phyloP scores from a whole-genome alignment of 371 early-diverging fungal genomes.

The Rhizopus microsporus region DNA sequence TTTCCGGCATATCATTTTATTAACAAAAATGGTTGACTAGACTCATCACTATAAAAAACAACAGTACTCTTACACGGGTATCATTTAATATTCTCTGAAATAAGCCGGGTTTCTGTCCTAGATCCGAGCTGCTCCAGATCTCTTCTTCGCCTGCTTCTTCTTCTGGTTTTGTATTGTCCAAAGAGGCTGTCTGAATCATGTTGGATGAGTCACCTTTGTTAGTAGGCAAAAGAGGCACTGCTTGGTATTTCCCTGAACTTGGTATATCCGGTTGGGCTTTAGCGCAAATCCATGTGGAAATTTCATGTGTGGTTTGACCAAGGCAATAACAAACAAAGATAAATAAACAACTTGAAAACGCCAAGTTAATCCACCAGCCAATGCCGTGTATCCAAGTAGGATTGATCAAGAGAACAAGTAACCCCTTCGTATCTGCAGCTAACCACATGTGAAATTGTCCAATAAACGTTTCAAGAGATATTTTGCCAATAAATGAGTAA shows the following conservation, averaged over 20 bases:
- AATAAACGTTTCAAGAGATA: slow-evolving; percentile 76
- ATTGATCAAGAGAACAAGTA: slow-evolving; percentile 48
- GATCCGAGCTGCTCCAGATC: slow-evolving; percentile 1
- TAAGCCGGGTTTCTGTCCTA: not conserved
- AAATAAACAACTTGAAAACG: slow-evolving; percentile 56
- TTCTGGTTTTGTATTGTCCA: slow-evolving; percentile 2
- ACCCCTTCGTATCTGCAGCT: slow-evolving; percentile 71
- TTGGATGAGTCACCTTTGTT: not conserved
- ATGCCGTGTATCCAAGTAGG: slow-evolving; percentile 33
- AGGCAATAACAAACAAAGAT: slow-evolving; percentile 54
- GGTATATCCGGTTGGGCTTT: slow-evolving; percentile 1
- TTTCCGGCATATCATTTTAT: not conserved
- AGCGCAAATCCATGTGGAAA: slow-evolving; percentile 41
- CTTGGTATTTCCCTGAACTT: slow-evolving; percentile 22
- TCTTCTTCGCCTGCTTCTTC: slow-evolving; percentile 6
- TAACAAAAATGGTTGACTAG: slow-evolving; percentile 15
- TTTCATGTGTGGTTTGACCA: slow-evolving; percentile 52
- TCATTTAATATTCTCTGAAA: slow-evolving; percentile 8
- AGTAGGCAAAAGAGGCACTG: slow-evolving; percentile 21
- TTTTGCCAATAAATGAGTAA: slow-evolving; percentile 62
- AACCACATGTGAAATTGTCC: slow-evolving; percentile 82
- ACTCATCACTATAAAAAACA: slow-evolving; percentile 9
- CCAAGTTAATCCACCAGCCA: slow-evolving; percentile 63
- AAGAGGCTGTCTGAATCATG: too few species aligned
- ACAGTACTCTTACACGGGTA: slow-evolving; percentile 10